Percentiles rank a stretch among this genome's conserved stretches.
phyloP scores from a whole-genome alignment of 2,329 filamentous ascomycete genomes.

The Penicillium sp. region DNA sequence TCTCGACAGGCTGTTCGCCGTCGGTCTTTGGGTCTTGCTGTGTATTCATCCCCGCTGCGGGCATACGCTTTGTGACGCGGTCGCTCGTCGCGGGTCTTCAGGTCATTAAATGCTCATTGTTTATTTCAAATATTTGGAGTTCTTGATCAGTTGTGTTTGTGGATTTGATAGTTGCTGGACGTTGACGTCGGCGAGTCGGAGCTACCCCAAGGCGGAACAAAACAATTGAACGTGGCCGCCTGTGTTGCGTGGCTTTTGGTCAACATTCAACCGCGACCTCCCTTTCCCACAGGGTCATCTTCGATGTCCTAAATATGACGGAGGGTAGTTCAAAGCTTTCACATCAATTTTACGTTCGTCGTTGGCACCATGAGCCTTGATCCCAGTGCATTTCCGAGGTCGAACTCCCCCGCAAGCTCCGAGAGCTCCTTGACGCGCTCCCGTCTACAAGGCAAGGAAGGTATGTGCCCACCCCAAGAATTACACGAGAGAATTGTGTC shows the following conservation, averaged over 20 bases:
- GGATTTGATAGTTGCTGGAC: neutral
- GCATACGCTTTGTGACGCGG: conserved; percentile 26
- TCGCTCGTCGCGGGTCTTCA: conserved; percentile 20
- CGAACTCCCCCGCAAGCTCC: conserved; percentile 75
- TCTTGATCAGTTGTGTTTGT: neutral
- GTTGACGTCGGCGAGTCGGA: conserved; percentile 24
- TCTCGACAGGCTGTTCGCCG: conserved; percentile 13
- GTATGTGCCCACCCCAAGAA: conserved; percentile 51
- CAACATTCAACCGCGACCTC: conserved; percentile 18
- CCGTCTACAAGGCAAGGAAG: conserved; percentile 73
- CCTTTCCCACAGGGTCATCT: conserved; percentile 14
- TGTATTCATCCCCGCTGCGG: conserved; percentile 25
- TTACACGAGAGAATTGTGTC: neutral
- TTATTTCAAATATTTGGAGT: neutral
- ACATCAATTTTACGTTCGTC: conserved; percentile 26
- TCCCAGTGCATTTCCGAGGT: conserved; percentile 43
- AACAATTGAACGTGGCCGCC: conserved; percentile 25
- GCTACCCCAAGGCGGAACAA: conserved; percentile 26
- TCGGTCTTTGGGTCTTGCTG: conserved; percentile 15
- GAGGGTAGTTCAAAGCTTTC: conserved; percentile 23
- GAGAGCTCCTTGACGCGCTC: conserved; percentile 77
- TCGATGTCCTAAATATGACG: conserved; percentile 40
- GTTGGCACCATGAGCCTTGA: conserved; percentile 46
- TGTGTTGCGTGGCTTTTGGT: conserved; percentile 23
- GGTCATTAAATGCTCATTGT: conserved; percentile 16